A percentile compares a stretch with the other conserved stretches of the same genome.
phyloP scores from a whole-genome alignment of 805 yeast species.

The Metschnikowia cerradonensis region DNA sequence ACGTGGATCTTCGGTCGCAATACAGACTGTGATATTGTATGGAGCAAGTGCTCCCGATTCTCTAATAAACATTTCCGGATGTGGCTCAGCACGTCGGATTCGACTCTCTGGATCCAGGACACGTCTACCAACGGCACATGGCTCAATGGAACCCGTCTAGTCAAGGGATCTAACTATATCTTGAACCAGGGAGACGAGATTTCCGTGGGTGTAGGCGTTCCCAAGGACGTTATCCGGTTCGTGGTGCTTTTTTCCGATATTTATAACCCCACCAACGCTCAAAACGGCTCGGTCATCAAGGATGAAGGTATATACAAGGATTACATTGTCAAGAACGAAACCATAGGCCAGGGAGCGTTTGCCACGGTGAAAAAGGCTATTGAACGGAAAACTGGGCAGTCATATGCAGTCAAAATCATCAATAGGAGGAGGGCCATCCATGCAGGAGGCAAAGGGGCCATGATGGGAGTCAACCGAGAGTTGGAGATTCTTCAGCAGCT shows the following conservation, averaged over 20 bases:
- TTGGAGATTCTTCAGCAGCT: conserved; percentile 72
- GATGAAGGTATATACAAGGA: conserved; percentile 61
- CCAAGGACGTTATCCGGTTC: conserved; percentile 57
- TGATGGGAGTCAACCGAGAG: conserved; percentile 83
- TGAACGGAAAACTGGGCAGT: conserved; percentile 77
- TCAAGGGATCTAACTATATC: conserved; percentile 74
- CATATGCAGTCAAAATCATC: conserved; percentile 89
- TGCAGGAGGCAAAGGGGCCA: conserved; percentile 53
- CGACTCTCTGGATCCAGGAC: conserved; percentile 63
- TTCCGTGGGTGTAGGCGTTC: conserved; percentile 82
- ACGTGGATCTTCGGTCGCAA: conserved; percentile 78
- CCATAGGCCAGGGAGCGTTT: conserved; percentile 97
- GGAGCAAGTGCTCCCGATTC: conserved; percentile 57
- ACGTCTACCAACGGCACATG: conserved; percentile 90
- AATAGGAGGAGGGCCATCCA: conserved; percentile 69
- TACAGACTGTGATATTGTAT: conserved; percentile 55
- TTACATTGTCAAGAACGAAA: conserved; percentile 76
- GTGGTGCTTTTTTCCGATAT: conserved; percentile 47
- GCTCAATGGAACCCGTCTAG: conserved; percentile 68
- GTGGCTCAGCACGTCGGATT: conserved; percentile 59
- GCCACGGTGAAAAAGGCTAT: conserved; percentile 92
- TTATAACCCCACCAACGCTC: conserved; percentile 31
- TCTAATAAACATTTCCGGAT: conserved; percentile 72
- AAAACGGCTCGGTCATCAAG: conserved; percentile 27
- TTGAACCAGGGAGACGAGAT: conserved; percentile 91